phyloP scores from a whole-genome alignment of 345 rosid species.

The Eucalyptus camaldulensis region DNA sequence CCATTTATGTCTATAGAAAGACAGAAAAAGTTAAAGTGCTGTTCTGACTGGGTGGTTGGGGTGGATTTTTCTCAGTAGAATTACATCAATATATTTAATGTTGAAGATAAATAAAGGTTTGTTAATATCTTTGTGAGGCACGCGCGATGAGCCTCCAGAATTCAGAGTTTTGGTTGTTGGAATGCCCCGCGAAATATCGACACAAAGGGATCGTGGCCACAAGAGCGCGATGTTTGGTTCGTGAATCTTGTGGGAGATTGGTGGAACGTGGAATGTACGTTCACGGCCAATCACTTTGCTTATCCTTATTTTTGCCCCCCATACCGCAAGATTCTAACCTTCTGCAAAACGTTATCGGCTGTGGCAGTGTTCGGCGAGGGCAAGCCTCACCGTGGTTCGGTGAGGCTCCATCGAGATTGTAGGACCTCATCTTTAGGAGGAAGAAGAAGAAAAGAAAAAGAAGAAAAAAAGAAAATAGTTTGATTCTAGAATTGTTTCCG shows the following conservation, averaged over 20 bases:
- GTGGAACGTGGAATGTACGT: background rate
- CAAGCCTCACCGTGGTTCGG: background rate
- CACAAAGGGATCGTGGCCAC: background rate
- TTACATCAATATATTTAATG: too few species aligned
- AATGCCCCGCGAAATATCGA: background rate
- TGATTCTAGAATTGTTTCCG: too few species aligned
- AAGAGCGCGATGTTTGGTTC: background rate
- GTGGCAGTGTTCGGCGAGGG: background rate
- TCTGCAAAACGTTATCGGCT: background rate
- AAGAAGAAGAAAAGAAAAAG: too few species aligned
- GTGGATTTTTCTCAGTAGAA: too few species aligned
- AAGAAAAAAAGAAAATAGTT: too few species aligned
- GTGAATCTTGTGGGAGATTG: background rate
- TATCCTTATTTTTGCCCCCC: background rate
- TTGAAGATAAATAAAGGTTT: too few species aligned
- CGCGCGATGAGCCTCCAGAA: background rate
- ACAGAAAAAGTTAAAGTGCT: too few species aligned
- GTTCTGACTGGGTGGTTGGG: too few species aligned
- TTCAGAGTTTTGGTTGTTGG: background rate
- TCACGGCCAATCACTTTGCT: background rate
- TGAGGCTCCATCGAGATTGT: accelerated
- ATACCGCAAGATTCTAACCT: background rate
- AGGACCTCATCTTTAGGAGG: too few species aligned
- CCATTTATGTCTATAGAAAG: too few species aligned
- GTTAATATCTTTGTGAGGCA: too few species aligned